Evolutionary conservation across 768 basidiomycete species (phyloP).

Genomic region (Agrocybe praecox): DNA sequence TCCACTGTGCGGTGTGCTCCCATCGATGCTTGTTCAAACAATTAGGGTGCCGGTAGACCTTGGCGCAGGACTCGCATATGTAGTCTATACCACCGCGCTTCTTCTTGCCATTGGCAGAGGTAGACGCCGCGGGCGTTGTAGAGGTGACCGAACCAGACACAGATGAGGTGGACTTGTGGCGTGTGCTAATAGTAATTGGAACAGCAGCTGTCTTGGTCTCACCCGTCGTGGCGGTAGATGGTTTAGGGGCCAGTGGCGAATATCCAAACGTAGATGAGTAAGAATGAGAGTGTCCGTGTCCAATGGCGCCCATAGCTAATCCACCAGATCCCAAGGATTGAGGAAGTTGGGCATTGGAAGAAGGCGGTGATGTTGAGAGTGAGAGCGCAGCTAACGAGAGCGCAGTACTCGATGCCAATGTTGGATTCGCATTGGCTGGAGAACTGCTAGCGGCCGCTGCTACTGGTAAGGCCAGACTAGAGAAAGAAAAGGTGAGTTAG

Average conservation of each 20-base stretch:
- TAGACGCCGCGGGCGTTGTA: conserved; percentile 39
- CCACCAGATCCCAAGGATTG: conserved; percentile 5
- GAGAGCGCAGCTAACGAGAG: conserved; percentile 49
- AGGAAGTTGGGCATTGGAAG: conserved; percentile 14
- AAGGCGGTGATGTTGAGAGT: conserved; percentile 42
- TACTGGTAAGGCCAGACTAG: conserved; percentile 32
- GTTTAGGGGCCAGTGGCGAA: conserved; percentile 11
- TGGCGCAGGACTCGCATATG: conserved; percentile 93
- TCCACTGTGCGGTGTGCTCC: conserved; percentile 98
- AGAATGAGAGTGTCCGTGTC: conserved; percentile 5
- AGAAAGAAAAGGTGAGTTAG: conserved; percentile 10
- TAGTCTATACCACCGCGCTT: conserved; percentile 87
- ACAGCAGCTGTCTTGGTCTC: conserved; percentile 14
- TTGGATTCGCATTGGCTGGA: not conserved
- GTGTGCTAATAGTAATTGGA: conserved; percentile 15
- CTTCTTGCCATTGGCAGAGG: conserved; percentile 45
- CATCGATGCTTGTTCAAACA: conserved; percentile 98
- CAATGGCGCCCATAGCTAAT: conserved; percentile 3
- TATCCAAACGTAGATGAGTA: conserved; percentile 7
- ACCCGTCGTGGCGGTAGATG: conserved; percentile 12
- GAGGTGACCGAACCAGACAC: conserved; percentile 2
- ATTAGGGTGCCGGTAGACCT: conserved; percentile 93
- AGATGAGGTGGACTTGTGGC: conserved; percentile 13
- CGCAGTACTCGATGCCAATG: conserved; percentile 31
- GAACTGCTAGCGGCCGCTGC: not conserved